A percentile compares a stretch with the other conserved stretches of the same genome.
Evolutionary conservation across 2,329 filamentous ascomycete species (phyloP).

Genomic region (Coniella lustricola): DNA sequence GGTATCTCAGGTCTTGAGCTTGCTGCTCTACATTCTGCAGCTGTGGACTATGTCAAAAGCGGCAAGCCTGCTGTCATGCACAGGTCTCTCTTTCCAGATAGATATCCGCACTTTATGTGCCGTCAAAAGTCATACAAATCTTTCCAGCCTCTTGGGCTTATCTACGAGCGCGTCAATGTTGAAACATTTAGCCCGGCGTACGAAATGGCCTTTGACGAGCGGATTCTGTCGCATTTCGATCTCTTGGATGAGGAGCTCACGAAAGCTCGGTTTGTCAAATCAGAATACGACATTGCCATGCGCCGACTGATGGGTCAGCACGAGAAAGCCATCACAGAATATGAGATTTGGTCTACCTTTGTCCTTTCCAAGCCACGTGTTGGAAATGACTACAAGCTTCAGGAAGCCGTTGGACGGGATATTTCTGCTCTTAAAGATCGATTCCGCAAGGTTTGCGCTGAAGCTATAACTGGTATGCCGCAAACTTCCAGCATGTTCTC

Average conservation of each 20-base stretch:
- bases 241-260: constrained; percentile 49
- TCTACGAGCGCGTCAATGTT: constrained; percentile 66
- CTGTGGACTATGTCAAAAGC: constrained; percentile 92
- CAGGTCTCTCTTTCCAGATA: constrained; percentile 48
- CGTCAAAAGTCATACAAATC: constrained; percentile 62
- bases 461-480: constrained; percentile 38
- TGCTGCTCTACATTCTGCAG: constrained; percentile 76
- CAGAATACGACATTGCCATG: constrained; percentile 68
- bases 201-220: constrained; percentile 64
- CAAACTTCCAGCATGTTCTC: constrained; percentile 30
- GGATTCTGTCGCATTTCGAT: constrained; percentile 60
- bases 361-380: constrained; percentile 67
- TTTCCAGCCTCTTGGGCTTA: constrained; percentile 62
- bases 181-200: constrained; percentile 61
- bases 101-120: constrained; percentile 86
- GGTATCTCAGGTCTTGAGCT: constrained; percentile 53
- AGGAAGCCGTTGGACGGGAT: constrained; percentile 72
- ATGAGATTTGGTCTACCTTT: constrained; percentile 87
- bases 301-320: constrained; percentile 78
- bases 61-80: constrained; percentile 68
- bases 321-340: constrained; percentile 70
- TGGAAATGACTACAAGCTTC: constrained; percentile 74
- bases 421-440: constrained; percentile 58
- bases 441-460: constrained; percentile 60
- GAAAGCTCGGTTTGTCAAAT: constrained; percentile 61